Evolutionary conservation across 805 yeast genomes (phyloP).

Genomic region (Sugiyamaella valdiviana): DNA sequence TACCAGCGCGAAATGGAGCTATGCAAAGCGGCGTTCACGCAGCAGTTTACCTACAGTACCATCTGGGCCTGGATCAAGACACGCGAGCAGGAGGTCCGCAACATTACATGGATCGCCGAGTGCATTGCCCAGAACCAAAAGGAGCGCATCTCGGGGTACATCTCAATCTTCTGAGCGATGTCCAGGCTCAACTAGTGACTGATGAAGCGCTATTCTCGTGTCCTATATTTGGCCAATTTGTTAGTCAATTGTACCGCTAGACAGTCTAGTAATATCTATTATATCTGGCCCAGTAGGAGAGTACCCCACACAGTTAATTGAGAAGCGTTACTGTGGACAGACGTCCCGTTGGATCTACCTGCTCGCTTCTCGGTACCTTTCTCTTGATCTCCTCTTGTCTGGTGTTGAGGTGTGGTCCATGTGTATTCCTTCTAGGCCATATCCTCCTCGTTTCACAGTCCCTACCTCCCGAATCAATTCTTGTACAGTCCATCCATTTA

Average conservation of each 20-base stretch:
- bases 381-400: background rate
- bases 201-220: background rate
- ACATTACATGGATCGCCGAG: conserved; percentile 99
- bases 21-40: conserved; percentile 90
- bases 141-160: conserved; percentile 85
- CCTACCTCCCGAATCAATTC: too few relatives aligned
- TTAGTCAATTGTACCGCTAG: background rate
- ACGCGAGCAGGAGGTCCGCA: conserved; percentile 93
- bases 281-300: too few relatives aligned
- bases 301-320: too few relatives aligned
- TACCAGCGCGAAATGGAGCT: conserved; percentile 87
- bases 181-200: background rate
- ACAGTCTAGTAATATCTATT: background rate
- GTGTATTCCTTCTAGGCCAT: too few relatives aligned
- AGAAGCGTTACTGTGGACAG: too few relatives aligned
- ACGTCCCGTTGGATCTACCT: too few relatives aligned
- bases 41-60: conserved; percentile 85
- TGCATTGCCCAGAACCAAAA: conserved; percentile 98
- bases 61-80: conserved; percentile 97
- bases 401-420: background rate
- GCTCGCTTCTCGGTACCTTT: too few relatives aligned
- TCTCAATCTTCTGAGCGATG: conserved; percentile 70
- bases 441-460: too few relatives aligned
- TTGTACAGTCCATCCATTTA: background rate
- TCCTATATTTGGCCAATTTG: too few relatives aligned